Evolutionary conservation across 148 eudicot species (phyloP).

Genomic region (Hydrangea macrophylla): DNA sequence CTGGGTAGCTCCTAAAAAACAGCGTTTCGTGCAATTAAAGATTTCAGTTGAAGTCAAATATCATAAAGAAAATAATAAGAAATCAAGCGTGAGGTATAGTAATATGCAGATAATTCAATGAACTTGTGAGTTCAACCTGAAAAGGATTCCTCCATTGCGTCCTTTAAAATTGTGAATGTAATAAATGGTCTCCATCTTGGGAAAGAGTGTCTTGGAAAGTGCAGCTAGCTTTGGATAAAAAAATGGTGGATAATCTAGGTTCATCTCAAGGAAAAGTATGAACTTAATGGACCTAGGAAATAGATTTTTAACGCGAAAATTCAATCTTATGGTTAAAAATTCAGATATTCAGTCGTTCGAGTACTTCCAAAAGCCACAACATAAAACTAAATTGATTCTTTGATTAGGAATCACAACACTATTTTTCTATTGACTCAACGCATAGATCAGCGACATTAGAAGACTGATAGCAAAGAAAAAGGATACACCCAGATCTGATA

Average conservation of each 20-base stretch:
- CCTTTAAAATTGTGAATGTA: conserved; percentile 99
- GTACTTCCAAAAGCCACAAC: background rate
- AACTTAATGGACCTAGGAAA: background rate
- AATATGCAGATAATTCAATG: too few relatives aligned
- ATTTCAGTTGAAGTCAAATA: background rate
- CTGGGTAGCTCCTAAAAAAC: conserved; percentile 72
- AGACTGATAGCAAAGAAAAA: conserved; percentile 14
- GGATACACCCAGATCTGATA: conserved; percentile 99
- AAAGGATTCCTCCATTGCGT: conserved; percentile 75
- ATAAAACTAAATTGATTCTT: background rate
- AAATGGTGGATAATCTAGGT: conserved; percentile 80
- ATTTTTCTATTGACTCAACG: too few relatives aligned
- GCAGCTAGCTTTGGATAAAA: conserved; percentile 93
- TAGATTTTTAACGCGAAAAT: background rate
- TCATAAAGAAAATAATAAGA: background rate
- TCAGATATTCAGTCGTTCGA: background rate
- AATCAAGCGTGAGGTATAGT: too few relatives aligned
- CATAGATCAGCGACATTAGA: background rate
- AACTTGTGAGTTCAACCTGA: conserved; percentile 67
- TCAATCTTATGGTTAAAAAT: background rate
- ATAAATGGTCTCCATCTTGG: conserved; percentile 91
- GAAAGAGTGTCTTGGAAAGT: conserved; percentile 70
- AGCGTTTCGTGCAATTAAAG: background rate
- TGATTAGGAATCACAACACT: background rate
- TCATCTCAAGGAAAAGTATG: conserved; percentile 38